Evolutionary conservation across 2,329 filamentous ascomycete genomes (phyloP), one percentile per base, ranked within the genome.

Genomic region (Fusarium sp.): DNA sequence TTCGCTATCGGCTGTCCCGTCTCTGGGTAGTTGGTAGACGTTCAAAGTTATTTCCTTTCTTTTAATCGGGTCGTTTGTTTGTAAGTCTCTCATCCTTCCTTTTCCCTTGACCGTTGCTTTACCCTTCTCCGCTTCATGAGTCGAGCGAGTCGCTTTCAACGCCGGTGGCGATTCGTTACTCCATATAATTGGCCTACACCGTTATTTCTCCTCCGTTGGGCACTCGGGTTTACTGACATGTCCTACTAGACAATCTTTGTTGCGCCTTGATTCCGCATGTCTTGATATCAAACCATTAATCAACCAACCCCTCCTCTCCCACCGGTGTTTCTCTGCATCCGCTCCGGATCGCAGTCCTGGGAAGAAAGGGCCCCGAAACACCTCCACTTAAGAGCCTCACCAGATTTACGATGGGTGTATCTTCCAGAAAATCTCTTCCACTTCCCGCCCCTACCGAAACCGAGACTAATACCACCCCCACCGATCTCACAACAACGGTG

Each of bases 381-480:
- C 69, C 57, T 67, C 56, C 60, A 60, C 72, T 64, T 60, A 67
- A 68, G 60, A 71, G 58, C 60, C 69, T 71, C 64, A 56, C 68
- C 75, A 73, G 73, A 79, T 77, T 83, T 87, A 74, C 83, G 75
- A 89, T 90, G 88, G 88, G 86, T 81, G 83, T 85, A 81, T 87
- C 89, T 76, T 84, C 83, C 69, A 88, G 86, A 80, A 88, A 85
- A 79, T 82, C 86, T 77, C 90, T 90, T 81, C 93, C 93, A 78
- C 87, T 95, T 80, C 93, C 93, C 80, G 92, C 92, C 79, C 93
- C 93, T 75, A 96, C 93, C 81, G 92, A 94, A 83, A 92, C 92
- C 80, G 88, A 90, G 75, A 90, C 90, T 75, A 87, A 87, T 68
- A 87, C 86, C 69, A 87, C 87, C 67, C 90, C 90, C 65, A 90